Conservation (phyloP, 208 protist genomes). For the Lotmaria passim region DNA sequence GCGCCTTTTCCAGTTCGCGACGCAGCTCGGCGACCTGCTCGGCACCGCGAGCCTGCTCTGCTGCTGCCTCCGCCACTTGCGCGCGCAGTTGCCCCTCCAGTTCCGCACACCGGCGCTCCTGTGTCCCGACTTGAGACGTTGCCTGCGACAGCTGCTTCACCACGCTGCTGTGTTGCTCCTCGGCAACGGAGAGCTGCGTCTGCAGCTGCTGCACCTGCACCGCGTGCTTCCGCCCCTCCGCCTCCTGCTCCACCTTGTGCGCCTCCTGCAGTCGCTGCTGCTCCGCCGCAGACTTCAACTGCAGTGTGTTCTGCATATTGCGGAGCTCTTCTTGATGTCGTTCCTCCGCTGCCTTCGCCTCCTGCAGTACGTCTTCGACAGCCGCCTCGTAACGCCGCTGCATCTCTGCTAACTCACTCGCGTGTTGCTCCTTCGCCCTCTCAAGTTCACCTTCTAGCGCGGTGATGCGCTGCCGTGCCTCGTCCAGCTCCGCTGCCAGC, state of each 20-base stretch:
- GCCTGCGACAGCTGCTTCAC: not conserved
- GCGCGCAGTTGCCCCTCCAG: conserved; percentile 12
- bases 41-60: conserved; percentile 31
- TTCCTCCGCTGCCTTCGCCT: conserved; percentile 13
- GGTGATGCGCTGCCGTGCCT: conserved; percentile 11
- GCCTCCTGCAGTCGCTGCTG: conserved; percentile 22
- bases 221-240: conserved; percentile 25
- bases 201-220: conserved; percentile 28
- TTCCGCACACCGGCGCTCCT: conserved; percentile 20
- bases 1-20: conserved; percentile 22
- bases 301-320: conserved; percentile 6
- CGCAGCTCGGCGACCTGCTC: conserved; percentile 31
- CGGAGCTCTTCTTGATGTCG: conserved; percentile 24
- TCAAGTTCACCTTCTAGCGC: conserved; percentile 9
- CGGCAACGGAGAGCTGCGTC: conserved; percentile 13
- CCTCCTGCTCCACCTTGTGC: conserved; percentile 36
- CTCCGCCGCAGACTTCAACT: conserved; percentile 15
- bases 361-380: not conserved
- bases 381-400: conserved; percentile 6
- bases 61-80: conserved; percentile 21
- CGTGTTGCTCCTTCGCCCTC: not conserved
- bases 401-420: not conserved
- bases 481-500: conserved; percentile 12
- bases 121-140: conserved; percentile 2
- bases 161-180: conserved; percentile 8